Base-by-base conservation (phyloP, 2,329 filamentous ascomycete species). In the Arthrobotrys sphaeroides region DNA sequence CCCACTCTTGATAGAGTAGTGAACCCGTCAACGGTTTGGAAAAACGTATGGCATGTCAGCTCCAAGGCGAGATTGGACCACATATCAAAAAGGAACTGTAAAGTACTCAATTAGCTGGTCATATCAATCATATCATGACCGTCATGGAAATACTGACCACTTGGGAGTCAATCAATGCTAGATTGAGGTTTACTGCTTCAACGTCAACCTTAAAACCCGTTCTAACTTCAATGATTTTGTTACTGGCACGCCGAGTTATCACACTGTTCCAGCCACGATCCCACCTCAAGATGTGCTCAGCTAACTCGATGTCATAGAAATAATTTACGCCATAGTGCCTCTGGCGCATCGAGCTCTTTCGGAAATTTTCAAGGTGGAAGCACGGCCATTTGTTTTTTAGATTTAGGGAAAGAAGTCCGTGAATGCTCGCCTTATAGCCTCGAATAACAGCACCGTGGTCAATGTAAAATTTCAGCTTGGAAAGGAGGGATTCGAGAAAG, bases 91-190 rank as follows among this genome's bases (percentile, higher is more conserved):
- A 99, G 87, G 45, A 89, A 88, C 90, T 92, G 79, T 36, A 5
- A 47, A 16, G 0, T 24, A 43, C 18, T 4, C 43, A 13, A 16
- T 68, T 43, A 75, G 51, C 20, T 5, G n/a, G 12, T 24, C 3
- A 13, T 1, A 3, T 7, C 3, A 9, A 20, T 3, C 49, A 42
- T n/a, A n/a, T 22, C 9, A 31, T n/a, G 20, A 24, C 24, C n/a
- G 20, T n/a, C 2, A 45, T 43, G 4, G 13, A 18, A 16, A 33
- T 49, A 38, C 90, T 83, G 85, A 92, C 90, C 78, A 95, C 90
- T 84, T 99, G 93, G 22, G 94, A 92, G 82, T 98, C 93, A 33
- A 99, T 93, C 33, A 97, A 85, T 22, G 94, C 96, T 61, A 99
- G 82, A 82, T 99, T 98, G 77, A 91, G 85, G 82, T 99, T 99